These are phyloP conservation scores for Buxus sempervirens DNA, from an alignment of 164 flowering plant species.

Conservation along the genomic window DNA sequence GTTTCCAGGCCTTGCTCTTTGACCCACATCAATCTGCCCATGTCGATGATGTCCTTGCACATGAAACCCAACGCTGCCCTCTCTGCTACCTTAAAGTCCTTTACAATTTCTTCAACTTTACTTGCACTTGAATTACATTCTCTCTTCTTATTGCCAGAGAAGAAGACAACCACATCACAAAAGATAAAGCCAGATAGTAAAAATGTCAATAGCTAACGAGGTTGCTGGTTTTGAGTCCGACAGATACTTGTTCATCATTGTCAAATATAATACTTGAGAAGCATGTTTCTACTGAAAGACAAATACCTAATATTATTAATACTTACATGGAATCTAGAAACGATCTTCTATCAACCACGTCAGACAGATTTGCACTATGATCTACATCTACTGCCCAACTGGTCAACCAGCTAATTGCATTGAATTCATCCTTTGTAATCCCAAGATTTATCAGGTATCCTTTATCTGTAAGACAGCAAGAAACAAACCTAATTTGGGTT, in stretches of 20 bases:
- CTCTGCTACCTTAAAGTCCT: constrained; percentile 55
- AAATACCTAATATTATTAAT: no score
- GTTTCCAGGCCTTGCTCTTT: constrained; percentile 52
- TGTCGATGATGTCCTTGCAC: constrained; percentile 91
- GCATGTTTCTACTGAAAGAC: neutral
- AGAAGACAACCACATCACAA: neutral
- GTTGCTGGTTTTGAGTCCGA: neutral
- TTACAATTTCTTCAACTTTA: constrained; percentile 49
- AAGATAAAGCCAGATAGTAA: no score
- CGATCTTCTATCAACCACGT: constrained; percentile 26
- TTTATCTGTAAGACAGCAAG: constrained; percentile 48
- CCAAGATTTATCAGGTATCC: constrained; percentile 50
- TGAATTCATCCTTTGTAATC: constrained; percentile 68
- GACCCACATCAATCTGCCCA: constrained; percentile 81
- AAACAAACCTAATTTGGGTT: neutral
- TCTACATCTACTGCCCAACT: constrained; percentile 99
- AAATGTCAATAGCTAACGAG: neutral
- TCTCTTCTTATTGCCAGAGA: constrained; percentile 31
- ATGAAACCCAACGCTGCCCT: constrained; percentile 78
- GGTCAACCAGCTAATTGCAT: constrained; percentile 91
- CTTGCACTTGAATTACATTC: constrained; percentile 11
- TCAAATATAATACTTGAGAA: neutral
- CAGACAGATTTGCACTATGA: constrained; percentile 58
- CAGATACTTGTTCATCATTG: neutral
- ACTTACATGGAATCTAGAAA: constrained; percentile 29